Evolutionary conservation across 2,329 filamentous ascomycete genomes (phyloP).

Genomic region (Arthrobotrys pseudoclavata): DNA sequence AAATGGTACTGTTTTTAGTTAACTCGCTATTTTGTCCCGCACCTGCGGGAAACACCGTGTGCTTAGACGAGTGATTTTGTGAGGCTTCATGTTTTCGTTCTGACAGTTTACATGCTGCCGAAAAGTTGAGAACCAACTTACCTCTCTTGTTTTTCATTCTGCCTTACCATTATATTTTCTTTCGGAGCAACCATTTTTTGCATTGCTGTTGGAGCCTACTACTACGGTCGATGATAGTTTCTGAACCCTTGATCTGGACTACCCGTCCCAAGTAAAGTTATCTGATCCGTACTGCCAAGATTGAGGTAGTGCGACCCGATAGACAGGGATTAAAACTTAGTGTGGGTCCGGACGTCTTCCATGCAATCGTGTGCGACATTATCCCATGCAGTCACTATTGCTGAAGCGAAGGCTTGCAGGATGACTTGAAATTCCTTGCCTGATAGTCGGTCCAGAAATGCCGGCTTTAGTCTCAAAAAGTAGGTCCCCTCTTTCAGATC

Average conservation of each 20-base stretch:
- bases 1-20: slow-evolving; percentile 18
- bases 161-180: background rate
- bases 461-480: slow-evolving; percentile 23
- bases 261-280: slow-evolving; percentile 55
- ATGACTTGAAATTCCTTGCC: slow-evolving; percentile 34
- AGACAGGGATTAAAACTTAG: slow-evolving; percentile 46
- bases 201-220: background rate
- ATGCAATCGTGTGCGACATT: slow-evolving; percentile 35
- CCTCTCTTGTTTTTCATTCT: background rate
- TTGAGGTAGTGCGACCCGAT: slow-evolving; percentile 49
- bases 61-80: slow-evolving; percentile 17
- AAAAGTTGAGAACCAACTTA: background rate
- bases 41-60: slow-evolving; percentile 25
- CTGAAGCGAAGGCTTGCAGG: slow-evolving; percentile 27
- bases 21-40: slow-evolving; percentile 17
- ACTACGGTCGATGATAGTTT: background rate
- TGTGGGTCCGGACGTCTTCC: slow-evolving; percentile 35
- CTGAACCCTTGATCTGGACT: slow-evolving; percentile 11
- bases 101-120: background rate
- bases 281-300: slow-evolving; percentile 60
- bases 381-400: slow-evolving; percentile 17
- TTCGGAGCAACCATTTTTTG: background rate
- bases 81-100: background rate
- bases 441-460: slow-evolving; percentile 41
- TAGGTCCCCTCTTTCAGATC: slow-evolving; percentile 5